A percentile compares a stretch with the other conserved stretches of the same genome.
Conservation (phyloP, 2,329 filamentous ascomycete genomes). For the Fusarium chlamydosporum region DNA sequence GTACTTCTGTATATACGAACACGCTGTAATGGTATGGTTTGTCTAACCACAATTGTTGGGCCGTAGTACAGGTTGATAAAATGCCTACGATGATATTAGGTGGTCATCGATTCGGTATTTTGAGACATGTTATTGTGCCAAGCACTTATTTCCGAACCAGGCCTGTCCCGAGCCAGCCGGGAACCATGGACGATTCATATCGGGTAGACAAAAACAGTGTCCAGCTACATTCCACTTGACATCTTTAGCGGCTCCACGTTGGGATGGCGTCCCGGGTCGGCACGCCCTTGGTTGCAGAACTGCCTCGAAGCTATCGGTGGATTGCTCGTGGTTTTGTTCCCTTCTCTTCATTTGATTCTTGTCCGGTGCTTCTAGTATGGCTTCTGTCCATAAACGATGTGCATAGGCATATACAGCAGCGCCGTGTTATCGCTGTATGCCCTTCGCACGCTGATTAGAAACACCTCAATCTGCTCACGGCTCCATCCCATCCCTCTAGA, state of each 20-base stretch:
- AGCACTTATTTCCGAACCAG: constrained; percentile 1
- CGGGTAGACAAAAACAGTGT: constrained; percentile 11
- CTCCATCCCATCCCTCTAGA: constrained; percentile 65
- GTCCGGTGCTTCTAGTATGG: constrained; percentile 51
- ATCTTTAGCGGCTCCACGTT: constrained; percentile 18
- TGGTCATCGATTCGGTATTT: background rate
- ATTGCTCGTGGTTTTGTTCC: background rate
- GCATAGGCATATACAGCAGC: constrained; percentile 69
- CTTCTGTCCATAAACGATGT: constrained; percentile 69
- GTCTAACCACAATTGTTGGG: background rate
- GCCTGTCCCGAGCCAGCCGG: constrained; percentile 4
- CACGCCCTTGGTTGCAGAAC: background rate
- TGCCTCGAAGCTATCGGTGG: background rate
- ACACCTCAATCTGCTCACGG: constrained; percentile 63
- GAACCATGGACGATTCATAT: constrained; percentile 1
- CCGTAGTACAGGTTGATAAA: constrained; percentile 8
- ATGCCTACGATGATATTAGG: background rate
- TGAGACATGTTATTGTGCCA: background rate
- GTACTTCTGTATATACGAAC: constrained; percentile 1
- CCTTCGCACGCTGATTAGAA: constrained; percentile 63
- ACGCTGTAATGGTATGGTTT: constrained; percentile 7
- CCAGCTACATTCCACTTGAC: constrained; percentile 19
- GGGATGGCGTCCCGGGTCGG: constrained; percentile 1
- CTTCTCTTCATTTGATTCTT: constrained; percentile 11
- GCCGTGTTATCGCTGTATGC: constrained; percentile 62